A percentile compares a stretch with the other conserved stretches of the same genome.
These are phyloP conservation scores for Raphanus raphanistrum DNA, from an alignment of 345 rosid species.

Conservation along the genomic window DNA sequence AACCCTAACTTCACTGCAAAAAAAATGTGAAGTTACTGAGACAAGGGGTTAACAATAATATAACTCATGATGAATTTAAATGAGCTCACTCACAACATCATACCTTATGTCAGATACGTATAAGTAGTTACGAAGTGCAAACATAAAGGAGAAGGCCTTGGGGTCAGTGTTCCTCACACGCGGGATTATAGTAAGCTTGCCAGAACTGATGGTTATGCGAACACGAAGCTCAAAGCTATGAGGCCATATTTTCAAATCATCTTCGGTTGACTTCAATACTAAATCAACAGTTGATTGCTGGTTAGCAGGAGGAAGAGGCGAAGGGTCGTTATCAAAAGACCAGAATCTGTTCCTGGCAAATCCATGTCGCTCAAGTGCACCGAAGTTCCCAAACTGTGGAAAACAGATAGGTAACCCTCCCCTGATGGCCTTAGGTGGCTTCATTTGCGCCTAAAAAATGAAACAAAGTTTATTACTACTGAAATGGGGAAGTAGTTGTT, in stretches of 20 bases:
- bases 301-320: slow-evolving; percentile 71
- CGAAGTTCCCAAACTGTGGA: slow-evolving; percentile 87
- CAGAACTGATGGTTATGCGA: slow-evolving; percentile 67
- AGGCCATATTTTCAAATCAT: slow-evolving; percentile 80
- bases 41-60: background rate
- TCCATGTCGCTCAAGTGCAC: slow-evolving; percentile 84
- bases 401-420: slow-evolving; percentile 86
- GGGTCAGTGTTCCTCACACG: slow-evolving; percentile 86
- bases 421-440: slow-evolving; percentile 66
- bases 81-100: background rate
- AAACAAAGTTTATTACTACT: background rate
- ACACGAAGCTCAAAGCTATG: slow-evolving; percentile 88
- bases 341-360: slow-evolving; percentile 81
- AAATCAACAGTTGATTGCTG: slow-evolving; percentile 78
- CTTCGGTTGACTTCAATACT: slow-evolving; percentile 69
- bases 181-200: slow-evolving; percentile 79
- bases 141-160: slow-evolving; percentile 73
- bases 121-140: slow-evolving; percentile 68
- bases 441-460: slow-evolving; percentile 55
- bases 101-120: slow-evolving; percentile 94
- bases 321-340: slow-evolving; percentile 73
- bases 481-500: background rate
- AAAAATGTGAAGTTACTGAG: slow-evolving; percentile 19
- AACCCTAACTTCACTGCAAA: slow-evolving; percentile 88
- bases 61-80: background rate